Evolutionary conservation across 2,329 filamentous ascomycete genomes (phyloP).

Genomic region (Thelonectria blattea): DNA sequence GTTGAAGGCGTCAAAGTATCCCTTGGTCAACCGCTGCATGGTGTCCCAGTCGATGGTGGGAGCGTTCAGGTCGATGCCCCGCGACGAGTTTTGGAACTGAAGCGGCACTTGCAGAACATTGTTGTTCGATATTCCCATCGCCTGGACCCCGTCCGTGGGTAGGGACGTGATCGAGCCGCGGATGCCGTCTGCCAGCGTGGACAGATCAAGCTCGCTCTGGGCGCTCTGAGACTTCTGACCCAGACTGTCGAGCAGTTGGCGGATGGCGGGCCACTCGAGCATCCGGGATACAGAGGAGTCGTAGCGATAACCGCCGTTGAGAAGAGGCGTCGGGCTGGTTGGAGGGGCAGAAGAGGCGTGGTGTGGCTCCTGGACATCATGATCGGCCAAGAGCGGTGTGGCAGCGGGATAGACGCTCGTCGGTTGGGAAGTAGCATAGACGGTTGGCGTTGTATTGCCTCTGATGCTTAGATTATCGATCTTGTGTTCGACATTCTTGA

Average conservation of each 20-base stretch:
- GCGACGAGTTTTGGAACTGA: constrained; percentile 26
- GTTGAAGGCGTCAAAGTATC: constrained; percentile 67
- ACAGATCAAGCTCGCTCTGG: constrained; percentile 25
- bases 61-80: constrained; percentile 23
- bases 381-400: constrained; percentile 31
- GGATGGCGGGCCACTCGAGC: constrained; percentile 37
- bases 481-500: constrained; percentile 61
- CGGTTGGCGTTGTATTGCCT: constrained; percentile 25
- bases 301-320: constrained; percentile 38
- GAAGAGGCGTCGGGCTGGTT: constrained; percentile 26
- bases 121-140: constrained; percentile 24
- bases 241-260: constrained; percentile 35
- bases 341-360: constrained; percentile 28
- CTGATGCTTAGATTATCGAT: constrained; percentile 52
- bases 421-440: constrained; percentile 31
- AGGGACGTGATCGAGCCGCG: constrained; percentile 29
- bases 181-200: constrained; percentile 30
- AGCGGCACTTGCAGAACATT: constrained; percentile 30
- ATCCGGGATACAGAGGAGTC: constrained; percentile 36
- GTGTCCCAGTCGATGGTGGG: constrained; percentile 52
- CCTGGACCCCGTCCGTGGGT: constrained; percentile 33
- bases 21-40: constrained; percentile 57
- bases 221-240: constrained; percentile 33
- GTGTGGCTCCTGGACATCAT: constrained; percentile 32
- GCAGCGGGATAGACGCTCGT: constrained; percentile 28